Evolutionary conservation across 805 yeast genomes (phyloP), one percentile per base, ranked within the genome.

Genomic region (Candida tallmaniae): DNA sequence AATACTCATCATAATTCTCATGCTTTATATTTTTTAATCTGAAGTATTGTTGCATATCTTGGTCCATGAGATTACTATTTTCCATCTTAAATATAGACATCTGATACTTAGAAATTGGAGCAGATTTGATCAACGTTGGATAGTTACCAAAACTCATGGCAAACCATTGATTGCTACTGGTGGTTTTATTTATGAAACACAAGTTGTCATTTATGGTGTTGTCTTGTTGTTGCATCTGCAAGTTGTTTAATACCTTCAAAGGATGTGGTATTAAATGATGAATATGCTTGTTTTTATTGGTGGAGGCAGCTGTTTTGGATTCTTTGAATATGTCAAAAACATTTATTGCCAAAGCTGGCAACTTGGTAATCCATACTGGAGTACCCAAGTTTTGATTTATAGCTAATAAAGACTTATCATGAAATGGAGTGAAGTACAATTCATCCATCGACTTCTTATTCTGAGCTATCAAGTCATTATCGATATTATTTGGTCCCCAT

Each of bases 401-500:
- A 0, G 94, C 96, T 36, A 89, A 56, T 11, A 90, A 56, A 0
- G 95, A 76, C 37, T 74, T 78, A 53, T 87, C 95, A 50, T 83
- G 85, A 51, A 86, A 78, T 1, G 97, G 95, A 5, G 90, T 80
- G 42, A 90, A 77, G 45, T 83, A 83, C 3, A 87, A 61, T 23
- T 80, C 78, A 56, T 89, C 97, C 12, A 70, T 54, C 3, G 94
- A 78, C 34, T 62, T 61, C 15, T 68, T 65, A 31, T 62, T 61
- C 54, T 54, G 47, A 35, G 45, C 36, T 47, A 69, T 58, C 31
- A 76, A 59, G 45, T 76, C 81, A 27, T 61, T 63, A 55, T 90
- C 95, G 34, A 88, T 64, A 44, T 85, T 79, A 55, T 90, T 90
- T 29, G 95, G 95, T 7, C 93, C 94, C 96, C 97, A 93, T 23